phyloP scores from a whole-genome alignment of 2,329 filamentous ascomycete species.

The Aspergillus proliferans region DNA sequence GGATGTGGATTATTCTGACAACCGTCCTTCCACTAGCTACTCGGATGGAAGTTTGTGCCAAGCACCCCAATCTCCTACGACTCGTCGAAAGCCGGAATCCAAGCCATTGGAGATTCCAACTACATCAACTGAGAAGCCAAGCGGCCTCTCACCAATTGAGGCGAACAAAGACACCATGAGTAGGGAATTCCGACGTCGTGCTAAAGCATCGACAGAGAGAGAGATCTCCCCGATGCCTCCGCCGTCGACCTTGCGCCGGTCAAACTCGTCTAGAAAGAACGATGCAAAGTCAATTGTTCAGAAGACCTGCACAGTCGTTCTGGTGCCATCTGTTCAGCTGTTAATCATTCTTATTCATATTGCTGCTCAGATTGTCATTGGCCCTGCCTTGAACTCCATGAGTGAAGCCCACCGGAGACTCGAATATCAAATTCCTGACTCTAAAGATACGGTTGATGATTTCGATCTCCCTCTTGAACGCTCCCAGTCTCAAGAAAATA shows the following conservation, averaged over 20 bases:
- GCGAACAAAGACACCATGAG: constrained; percentile 26
- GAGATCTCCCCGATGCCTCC: constrained; percentile 63
- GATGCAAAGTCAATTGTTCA: constrained; percentile 62
- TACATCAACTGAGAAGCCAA: background rate
- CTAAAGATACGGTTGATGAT: constrained; percentile 30
- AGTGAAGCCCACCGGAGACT: constrained; percentile 12
- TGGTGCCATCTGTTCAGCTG: constrained; percentile 74
- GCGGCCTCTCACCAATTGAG: constrained; percentile 35
- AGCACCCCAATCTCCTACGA: background rate
- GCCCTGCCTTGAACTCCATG: constrained; percentile 17
- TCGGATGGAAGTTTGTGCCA: background rate
- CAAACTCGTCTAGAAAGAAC: constrained; percentile 42
- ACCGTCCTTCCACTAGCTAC: background rate
- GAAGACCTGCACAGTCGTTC: constrained; percentile 68
- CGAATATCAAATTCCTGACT: constrained; percentile 10
- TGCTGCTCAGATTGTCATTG: constrained; percentile 62
- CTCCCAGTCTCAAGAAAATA: constrained; percentile 18
- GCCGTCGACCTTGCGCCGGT: constrained; percentile 57
- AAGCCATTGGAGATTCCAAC: background rate
- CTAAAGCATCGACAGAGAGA: constrained; percentile 50
- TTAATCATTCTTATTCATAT: constrained; percentile 75
- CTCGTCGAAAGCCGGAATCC: background rate
- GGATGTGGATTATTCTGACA: background rate
- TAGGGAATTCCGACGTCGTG: constrained; percentile 45
- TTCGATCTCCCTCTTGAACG: constrained; percentile 33